Evolutionary conservation across 257 asterid genomes (phyloP).

Genomic region (Solanum raphanifolium): DNA sequence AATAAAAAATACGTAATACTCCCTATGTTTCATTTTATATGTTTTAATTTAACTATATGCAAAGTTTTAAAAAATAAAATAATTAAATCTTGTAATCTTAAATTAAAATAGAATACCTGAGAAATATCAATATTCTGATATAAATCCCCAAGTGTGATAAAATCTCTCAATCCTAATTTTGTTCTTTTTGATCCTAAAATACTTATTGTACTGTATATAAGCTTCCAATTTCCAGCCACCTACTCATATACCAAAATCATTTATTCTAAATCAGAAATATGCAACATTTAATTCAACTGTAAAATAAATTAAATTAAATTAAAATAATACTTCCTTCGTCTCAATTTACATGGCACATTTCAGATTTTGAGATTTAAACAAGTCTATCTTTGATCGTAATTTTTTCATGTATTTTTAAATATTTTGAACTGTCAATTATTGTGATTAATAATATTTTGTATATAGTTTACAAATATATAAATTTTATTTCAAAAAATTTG

Average conservation of each 20-base stretch:
- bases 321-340: background rate
- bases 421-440: too few species aligned
- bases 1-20: background rate
- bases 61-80: background rate
- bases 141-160: conserved; percentile 64
- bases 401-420: too few species aligned
- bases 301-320: background rate
- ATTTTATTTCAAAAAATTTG: too few species aligned
- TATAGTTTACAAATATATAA: too few species aligned
- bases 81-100: background rate
- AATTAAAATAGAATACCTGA: conserved; percentile 34
- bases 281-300: background rate
- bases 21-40: background rate
- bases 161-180: conserved; percentile 83
- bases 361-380: background rate
- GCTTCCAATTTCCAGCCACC: conserved; percentile 87
- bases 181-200: conserved; percentile 84
- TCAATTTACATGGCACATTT: background rate
- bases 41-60: background rate
- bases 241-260: conserved; percentile 5
- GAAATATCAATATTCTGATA: conserved; percentile 46
- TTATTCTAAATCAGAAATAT: background rate
- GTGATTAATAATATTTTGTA: too few species aligned
- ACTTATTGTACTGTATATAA: conserved; percentile 71
- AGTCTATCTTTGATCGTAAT: too few species aligned